Conservation (phyloP, 2,329 filamentous ascomycete species). For the Neopestalotiopsis sp. region DNA sequence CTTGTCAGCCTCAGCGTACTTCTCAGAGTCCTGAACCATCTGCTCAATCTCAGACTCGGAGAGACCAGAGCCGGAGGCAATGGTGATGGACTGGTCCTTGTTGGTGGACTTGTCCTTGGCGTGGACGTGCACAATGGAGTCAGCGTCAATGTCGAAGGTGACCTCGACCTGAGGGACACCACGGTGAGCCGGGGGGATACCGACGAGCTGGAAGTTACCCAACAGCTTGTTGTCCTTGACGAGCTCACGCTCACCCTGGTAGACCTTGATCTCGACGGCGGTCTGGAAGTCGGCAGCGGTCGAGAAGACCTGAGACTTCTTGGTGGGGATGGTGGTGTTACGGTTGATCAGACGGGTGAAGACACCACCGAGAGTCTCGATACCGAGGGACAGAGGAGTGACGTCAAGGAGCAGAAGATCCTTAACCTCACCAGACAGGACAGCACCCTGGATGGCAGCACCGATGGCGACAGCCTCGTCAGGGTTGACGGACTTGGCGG, state of each 20-base stretch:
- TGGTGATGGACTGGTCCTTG: constrained; percentile 99
- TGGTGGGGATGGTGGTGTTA: constrained; percentile 98
- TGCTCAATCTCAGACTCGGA: constrained; percentile 92
- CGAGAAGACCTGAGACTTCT: constrained; percentile 98
- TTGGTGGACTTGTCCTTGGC: constrained; percentile 99
- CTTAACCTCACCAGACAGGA: constrained; percentile 95
- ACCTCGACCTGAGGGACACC: constrained; percentile 97
- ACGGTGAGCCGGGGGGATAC: constrained; percentile 93
- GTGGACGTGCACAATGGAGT: constrained; percentile 96
- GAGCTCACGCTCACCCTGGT: constrained; percentile 99
- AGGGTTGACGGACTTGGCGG: constrained; percentile 97
- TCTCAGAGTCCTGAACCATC: constrained; percentile 98
- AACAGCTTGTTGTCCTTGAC: constrained; percentile 98
- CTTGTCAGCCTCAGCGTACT: constrained; percentile 93
- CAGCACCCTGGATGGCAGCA: constrained; percentile 95
- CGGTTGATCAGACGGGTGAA: constrained; percentile 98
- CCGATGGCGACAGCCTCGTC: constrained; percentile 98
- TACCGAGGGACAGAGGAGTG: constrained; percentile 94
- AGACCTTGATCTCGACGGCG: constrained; percentile 99
- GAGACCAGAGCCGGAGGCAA: constrained; percentile 95
- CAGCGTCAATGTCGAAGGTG: constrained; percentile 97
- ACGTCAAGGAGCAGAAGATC: constrained; percentile 95
- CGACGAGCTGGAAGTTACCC: constrained; percentile 98
- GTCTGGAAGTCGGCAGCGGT: constrained; percentile 98
- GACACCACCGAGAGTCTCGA: constrained; percentile 96